Conservation (phyloP, 1,284 basidiomycete species). For the Schizophyllum amplum region DNA sequence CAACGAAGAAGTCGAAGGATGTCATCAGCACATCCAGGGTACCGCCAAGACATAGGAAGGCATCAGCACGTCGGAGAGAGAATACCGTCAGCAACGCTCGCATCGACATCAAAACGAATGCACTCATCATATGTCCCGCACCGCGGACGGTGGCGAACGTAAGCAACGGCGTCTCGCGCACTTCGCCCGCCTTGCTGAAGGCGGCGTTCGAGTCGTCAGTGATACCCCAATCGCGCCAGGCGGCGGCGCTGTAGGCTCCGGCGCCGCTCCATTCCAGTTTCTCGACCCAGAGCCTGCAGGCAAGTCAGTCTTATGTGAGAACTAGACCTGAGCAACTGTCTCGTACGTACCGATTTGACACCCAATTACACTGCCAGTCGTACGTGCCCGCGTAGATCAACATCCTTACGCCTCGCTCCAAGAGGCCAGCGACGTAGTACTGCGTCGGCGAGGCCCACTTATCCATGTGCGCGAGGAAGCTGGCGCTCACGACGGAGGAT, state of each 20-base stretch:
- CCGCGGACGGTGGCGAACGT: conserved; percentile 59
- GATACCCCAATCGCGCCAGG: conserved; percentile 52
- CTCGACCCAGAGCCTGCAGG: conserved; percentile 49
- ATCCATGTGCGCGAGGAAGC: conserved; percentile 48
- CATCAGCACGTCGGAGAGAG: neutral
- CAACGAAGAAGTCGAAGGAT: no score
- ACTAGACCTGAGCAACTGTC: conserved; percentile 40
- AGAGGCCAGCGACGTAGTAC: conserved; percentile 59
- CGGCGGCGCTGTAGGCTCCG: conserved; percentile 38
- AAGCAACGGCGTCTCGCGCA: conserved; percentile 50
- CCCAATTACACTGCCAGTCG: conserved; percentile 77
- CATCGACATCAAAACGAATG: conserved; percentile 12
- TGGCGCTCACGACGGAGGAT: conserved; percentile 37
- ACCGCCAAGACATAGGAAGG: neutral
- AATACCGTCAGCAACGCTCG: conserved; percentile 17
- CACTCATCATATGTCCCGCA: conserved; percentile 69
- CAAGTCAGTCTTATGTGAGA: conserved; percentile 15
- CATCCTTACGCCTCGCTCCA: conserved; percentile 66
- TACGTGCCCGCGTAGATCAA: conserved; percentile 76
- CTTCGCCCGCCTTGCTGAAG: conserved; percentile 45
- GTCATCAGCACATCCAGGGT: no score
- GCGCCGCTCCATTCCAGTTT: conserved; percentile 65
- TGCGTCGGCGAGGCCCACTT: conserved; percentile 52
- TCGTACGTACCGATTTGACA: conserved; percentile 45
- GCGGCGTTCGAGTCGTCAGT: conserved; percentile 25